phyloP scores from a whole-genome alignment of 1,284 basidiomycete genomes.

The Anthracocystis panici-leucophaei region DNA sequence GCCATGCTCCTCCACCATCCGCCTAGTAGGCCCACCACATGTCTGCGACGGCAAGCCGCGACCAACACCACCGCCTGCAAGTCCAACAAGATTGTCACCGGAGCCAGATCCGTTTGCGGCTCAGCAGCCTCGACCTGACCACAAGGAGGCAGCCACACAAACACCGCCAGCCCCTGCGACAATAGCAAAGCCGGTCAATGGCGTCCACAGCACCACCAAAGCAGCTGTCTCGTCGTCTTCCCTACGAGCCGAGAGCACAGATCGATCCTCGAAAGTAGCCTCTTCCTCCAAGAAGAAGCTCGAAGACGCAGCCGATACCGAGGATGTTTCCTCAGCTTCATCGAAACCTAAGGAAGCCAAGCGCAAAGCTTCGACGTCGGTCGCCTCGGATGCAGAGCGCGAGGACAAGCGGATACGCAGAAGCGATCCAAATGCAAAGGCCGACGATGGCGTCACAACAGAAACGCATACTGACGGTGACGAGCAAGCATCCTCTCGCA shows the following conservation, averaged over 20 bases:
- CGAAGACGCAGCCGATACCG: slow-evolving; percentile 41
- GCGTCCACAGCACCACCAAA: slow-evolving; percentile 27
- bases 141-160: slow-evolving; percentile 46
- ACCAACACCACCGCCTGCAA: slow-evolving; percentile 33
- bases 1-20: slow-evolving; percentile 60
- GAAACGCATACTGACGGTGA: slow-evolving; percentile 13
- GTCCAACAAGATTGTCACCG: slow-evolving; percentile 50
- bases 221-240: slow-evolving; percentile 12
- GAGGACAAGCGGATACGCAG: slow-evolving; percentile 51
- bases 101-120: slow-evolving; percentile 44
- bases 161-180: slow-evolving; percentile 24
- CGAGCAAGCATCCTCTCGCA: slow-evolving; percentile 22
- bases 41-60: slow-evolving; percentile 61
- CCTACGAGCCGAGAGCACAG: slow-evolving; percentile 17
- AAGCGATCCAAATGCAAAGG: slow-evolving; percentile 22
- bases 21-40: slow-evolving; percentile 61
- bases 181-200: slow-evolving; percentile 28
- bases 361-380: slow-evolving; percentile 50
- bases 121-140: slow-evolving; percentile 23
- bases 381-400: slow-evolving; percentile 37
- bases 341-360: slow-evolving; percentile 45
- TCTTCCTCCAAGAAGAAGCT: slow-evolving; percentile 60
- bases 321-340: slow-evolving; percentile 15
- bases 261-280: slow-evolving; percentile 42
- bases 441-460: slow-evolving; percentile 19